phyloP scores from a whole-genome alignment of 2,329 filamentous ascomycete species.

The Hymenoscyphus fraxineus region DNA sequence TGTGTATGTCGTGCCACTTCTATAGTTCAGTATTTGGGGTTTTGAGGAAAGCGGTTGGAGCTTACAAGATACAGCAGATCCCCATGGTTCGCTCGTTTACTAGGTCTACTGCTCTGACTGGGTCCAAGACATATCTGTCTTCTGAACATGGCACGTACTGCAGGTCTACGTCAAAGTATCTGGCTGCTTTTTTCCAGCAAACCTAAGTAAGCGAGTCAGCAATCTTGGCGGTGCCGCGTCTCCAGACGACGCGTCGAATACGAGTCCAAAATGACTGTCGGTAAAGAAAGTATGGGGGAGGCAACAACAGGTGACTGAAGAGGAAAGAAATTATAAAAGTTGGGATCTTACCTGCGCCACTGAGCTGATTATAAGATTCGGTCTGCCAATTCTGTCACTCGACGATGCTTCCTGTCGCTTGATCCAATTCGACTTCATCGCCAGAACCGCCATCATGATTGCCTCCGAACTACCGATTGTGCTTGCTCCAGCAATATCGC shows the following conservation, averaged over 20 bases:
- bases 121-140: neutral
- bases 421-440: neutral
- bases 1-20: neutral
- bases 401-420: neutral
- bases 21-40: neutral
- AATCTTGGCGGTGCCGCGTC: no score
- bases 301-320: neutral
- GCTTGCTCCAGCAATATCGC: neutral
- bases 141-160: neutral
- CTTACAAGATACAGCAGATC: neutral
- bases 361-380: constrained; percentile 1
- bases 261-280: no score
- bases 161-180: neutral
- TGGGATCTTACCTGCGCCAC: neutral
- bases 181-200: neutral
- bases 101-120: neutral
- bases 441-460: constrained; percentile 1
- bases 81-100: neutral
- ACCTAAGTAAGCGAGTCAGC: neutral
- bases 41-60: neutral
- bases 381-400: neutral
- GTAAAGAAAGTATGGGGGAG: no score
- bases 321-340: neutral
- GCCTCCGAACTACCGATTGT: neutral
- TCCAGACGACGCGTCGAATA: no score